Evolutionary conservation across 2,329 filamentous ascomycete species (phyloP).

Genomic region (Talaromyces sp.): DNA sequence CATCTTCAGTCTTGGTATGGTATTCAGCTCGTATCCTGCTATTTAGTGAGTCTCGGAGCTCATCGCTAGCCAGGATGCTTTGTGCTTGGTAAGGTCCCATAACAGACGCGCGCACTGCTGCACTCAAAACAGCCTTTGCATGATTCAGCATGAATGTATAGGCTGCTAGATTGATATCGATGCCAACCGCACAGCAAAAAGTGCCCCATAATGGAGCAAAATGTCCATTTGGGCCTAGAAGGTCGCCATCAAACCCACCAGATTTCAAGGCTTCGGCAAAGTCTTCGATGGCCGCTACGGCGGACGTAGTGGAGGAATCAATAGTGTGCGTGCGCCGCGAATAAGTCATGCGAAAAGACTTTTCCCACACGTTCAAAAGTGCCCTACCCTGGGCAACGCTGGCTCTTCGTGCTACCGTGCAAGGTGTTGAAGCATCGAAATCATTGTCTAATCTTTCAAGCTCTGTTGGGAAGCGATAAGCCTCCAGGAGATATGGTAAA

Average conservation of each 20-base stretch:
- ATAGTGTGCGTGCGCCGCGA: constrained; percentile 9
- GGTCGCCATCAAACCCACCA: constrained; percentile 16
- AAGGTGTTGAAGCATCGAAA: constrained; percentile 59
- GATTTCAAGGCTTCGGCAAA: constrained; percentile 38
- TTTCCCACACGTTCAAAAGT: constrained; percentile 56
- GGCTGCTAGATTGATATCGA: constrained; percentile 49
- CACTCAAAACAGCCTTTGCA: constrained; percentile 58
- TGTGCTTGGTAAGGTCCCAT: constrained; percentile 64
- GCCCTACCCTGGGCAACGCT: constrained; percentile 58
- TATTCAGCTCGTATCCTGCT: constrained; percentile 46
- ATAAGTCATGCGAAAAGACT: constrained; percentile 41
- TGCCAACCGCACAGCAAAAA: constrained; percentile 48
- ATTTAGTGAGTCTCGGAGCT: constrained; percentile 49
- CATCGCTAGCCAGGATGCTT: constrained; percentile 49
- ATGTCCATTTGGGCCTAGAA: constrained; percentile 45
- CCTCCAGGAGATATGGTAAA: constrained; percentile 56
- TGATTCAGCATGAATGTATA: constrained; percentile 62
- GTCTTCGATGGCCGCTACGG: constrained; percentile 26
- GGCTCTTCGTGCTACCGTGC: constrained; percentile 57
- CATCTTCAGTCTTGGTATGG: constrained; percentile 47
- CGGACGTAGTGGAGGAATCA: constrained; percentile 16
- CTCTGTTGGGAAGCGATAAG: constrained; percentile 45
- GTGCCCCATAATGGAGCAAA: constrained; percentile 58
- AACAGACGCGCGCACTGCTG: constrained; percentile 58
- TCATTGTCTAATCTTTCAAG: constrained; percentile 56